A percentile compares a stretch with the other conserved stretches of the same genome.
These are phyloP conservation scores for Plectosphaerella cucumerina DNA, from an alignment of 2,329 filamentous ascomycete species.

Conservation along the genomic window DNA sequence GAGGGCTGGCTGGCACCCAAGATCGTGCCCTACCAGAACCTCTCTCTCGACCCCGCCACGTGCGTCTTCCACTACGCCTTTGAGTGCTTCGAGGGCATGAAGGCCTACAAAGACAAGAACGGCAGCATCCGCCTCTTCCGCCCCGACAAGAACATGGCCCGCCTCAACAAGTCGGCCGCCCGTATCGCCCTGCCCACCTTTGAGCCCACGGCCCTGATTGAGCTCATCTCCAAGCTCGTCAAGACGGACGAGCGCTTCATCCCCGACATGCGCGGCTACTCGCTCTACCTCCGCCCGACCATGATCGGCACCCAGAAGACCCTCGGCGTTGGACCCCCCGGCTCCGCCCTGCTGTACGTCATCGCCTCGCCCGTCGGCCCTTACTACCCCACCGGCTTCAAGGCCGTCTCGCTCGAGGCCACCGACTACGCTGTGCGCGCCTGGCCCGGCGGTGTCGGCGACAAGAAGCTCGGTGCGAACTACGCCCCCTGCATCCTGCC, in stretches of 20 bases:
- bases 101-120: constrained; percentile 87
- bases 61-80: constrained; percentile 99
- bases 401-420: constrained; percentile 90
- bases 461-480: constrained; percentile 98
- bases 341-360: constrained; percentile 86
- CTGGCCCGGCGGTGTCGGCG: constrained; percentile 95
- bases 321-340: constrained; percentile 86
- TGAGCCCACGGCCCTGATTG: constrained; percentile 66
- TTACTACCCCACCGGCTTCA: constrained; percentile 98
- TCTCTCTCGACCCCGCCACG: constrained; percentile 90
- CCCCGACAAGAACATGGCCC: constrained; percentile 92
- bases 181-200: constrained; percentile 93
- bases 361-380: constrained; percentile 96
- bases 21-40: constrained; percentile 94
- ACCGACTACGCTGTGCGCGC: constrained; percentile 95
- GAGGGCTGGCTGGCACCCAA: constrained; percentile 79
- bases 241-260: constrained; percentile 87
- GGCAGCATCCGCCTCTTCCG: constrained; percentile 84
- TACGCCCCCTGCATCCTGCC: constrained; percentile 99
- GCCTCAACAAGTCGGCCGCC: constrained; percentile 84
- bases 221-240: constrained; percentile 76
- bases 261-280: constrained; percentile 81
- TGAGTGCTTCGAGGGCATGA: constrained; percentile 98
- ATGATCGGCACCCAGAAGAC: constrained; percentile 97
- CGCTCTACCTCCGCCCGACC: constrained; percentile 90